Conservation (phyloP, 2,329 filamentous ascomycete genomes). For the Neonectria faginata region DNA sequence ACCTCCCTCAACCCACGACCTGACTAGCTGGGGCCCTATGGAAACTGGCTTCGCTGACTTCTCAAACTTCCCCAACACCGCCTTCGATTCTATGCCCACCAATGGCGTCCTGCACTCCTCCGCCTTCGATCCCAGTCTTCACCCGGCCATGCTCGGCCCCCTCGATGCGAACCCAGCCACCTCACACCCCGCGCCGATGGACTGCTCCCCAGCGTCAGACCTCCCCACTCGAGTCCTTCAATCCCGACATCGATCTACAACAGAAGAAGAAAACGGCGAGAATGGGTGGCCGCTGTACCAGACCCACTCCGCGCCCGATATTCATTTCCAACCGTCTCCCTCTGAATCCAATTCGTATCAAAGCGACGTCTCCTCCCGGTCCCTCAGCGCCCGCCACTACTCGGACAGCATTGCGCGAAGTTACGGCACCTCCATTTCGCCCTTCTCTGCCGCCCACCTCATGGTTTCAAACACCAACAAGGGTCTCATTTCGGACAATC, state of each 20-base stretch:
- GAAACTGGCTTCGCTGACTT: constrained; percentile 43
- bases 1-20: constrained; percentile 44
- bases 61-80: constrained; percentile 37
- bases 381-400: constrained; percentile 42
- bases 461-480: constrained; percentile 46
- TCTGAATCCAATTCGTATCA: constrained; percentile 46
- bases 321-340: constrained; percentile 43
- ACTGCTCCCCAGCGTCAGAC: constrained; percentile 38
- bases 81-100: constrained; percentile 43
- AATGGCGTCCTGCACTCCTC: constrained; percentile 42
- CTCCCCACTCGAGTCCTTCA: constrained; percentile 33
- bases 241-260: constrained; percentile 33
- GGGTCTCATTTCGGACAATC: constrained; percentile 44
- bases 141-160: constrained; percentile 38
- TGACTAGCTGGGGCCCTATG: constrained; percentile 45
- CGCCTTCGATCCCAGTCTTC: constrained; percentile 41
- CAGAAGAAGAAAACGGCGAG: constrained; percentile 43
- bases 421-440: constrained; percentile 44
- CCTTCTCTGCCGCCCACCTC: constrained; percentile 43
- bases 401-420: constrained; percentile 43
- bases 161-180: constrained; percentile 36
- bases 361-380: constrained; percentile 43
- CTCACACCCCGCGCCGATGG: constrained; percentile 36
- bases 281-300: constrained; percentile 44
- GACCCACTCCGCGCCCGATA: constrained; percentile 39